Conservation (phyloP, 306 rosid species). For the Prunus mira region DNA sequence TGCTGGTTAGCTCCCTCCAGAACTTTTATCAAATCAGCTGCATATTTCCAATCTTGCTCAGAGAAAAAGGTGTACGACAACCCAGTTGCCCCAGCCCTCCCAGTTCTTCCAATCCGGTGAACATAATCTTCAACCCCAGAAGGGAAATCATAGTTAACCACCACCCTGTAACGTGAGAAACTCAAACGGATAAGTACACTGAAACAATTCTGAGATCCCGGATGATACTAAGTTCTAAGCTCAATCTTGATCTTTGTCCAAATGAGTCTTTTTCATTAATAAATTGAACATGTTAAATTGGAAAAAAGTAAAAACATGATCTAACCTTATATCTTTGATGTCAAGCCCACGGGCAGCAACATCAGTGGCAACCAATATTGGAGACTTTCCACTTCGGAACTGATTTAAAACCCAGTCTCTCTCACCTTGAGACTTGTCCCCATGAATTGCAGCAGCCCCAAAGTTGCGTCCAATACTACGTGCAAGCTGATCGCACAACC, state of each 20-base stretch:
- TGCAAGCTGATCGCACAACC: conserved; percentile 92
- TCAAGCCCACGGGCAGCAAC: conserved; percentile 99
- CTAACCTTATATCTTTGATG: conserved; percentile 95
- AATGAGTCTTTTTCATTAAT: conserved; percentile 1
- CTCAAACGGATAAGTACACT: not conserved
- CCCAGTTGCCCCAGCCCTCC: conserved; percentile 99
- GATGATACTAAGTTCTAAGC: conserved; percentile 9
- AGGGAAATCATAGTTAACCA: conserved; percentile 97
- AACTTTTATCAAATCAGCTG: conserved; percentile 84
- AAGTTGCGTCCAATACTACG: conserved; percentile 79
- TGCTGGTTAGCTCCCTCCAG: conserved; percentile 96
- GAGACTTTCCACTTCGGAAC: conserved; percentile 89
- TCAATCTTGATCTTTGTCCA: conserved; percentile 1
- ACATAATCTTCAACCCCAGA: conserved; percentile 95
- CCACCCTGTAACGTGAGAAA: conserved; percentile 56
- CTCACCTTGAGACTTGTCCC: conserved; percentile 97
- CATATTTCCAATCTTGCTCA: conserved; percentile 97
- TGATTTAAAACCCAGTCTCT: conserved; percentile 93
- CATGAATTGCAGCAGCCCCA: conserved; percentile 99
- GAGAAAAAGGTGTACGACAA: conserved; percentile 85
- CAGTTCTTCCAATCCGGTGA: conserved; percentile 96
- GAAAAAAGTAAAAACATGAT: not conserved
- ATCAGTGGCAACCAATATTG: conserved; percentile 92
- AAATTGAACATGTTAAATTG: not conserved
- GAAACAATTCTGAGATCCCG: conserved; percentile 4